These are phyloP conservation scores for Polyporus arcularius DNA, from an alignment of 768 basidiomycete genomes.

Conservation along the genomic window DNA sequence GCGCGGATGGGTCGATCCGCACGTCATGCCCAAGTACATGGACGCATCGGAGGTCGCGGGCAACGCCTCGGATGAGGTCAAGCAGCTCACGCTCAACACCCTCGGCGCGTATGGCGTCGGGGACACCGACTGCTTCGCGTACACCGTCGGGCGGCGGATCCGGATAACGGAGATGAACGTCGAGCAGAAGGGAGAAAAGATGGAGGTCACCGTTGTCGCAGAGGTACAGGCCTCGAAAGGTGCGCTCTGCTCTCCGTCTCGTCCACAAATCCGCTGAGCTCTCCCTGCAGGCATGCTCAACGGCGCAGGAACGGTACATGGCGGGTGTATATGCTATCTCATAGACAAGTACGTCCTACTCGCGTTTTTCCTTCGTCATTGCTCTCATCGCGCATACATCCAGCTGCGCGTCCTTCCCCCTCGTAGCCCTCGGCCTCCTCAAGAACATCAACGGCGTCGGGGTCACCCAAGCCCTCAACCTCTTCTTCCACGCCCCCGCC, in stretches of 20 bases:
- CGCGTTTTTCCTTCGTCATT: background rate
- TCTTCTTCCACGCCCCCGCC: conserved; percentile 70
- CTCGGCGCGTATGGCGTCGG: conserved; percentile 74
- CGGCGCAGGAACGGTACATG: conserved; percentile 74
- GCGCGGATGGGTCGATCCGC: conserved; percentile 64
- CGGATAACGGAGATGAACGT: conserved; percentile 62
- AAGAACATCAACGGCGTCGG: conserved; percentile 69
- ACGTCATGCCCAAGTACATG: conserved; percentile 56
- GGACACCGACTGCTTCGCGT: conserved; percentile 59
- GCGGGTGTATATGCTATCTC: conserved; percentile 73
- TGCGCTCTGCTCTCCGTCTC: conserved; percentile 30
- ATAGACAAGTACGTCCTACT: conserved; percentile 60
- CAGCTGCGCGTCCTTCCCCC: conserved; percentile 68
- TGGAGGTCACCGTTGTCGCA: conserved; percentile 62
- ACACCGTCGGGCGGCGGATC: conserved; percentile 59
- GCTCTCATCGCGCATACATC: background rate
- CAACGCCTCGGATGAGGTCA: conserved; percentile 61
- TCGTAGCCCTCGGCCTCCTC: conserved; percentile 65
- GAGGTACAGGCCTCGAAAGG: conserved; percentile 66
- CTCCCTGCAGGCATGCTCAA: conserved; percentile 63
- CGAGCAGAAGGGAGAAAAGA: conserved; percentile 44
- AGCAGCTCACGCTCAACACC: conserved; percentile 68
- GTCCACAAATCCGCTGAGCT: background rate
- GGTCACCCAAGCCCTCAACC: conserved; percentile 71
- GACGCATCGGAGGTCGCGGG: conserved; percentile 61